A percentile compares a stretch with the other conserved stretches of the same genome.
These are phyloP conservation scores for Polysphondylium violaceum DNA, from an alignment of 78 protist species.

Conservation along the genomic window DNA sequence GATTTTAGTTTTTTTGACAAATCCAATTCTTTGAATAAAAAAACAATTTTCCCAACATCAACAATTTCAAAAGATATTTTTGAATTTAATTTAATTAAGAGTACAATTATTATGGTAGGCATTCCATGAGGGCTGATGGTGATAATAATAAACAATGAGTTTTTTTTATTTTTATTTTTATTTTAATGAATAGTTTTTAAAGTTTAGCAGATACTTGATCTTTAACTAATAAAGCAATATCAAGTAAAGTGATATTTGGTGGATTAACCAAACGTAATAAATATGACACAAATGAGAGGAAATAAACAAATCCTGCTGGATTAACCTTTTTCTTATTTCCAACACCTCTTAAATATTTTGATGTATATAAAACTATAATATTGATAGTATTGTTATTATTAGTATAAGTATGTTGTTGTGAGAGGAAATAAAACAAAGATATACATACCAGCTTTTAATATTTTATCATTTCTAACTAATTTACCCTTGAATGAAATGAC, in stretches of 20 bases:
- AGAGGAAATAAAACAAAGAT: not conserved
- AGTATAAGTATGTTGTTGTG: not conserved
- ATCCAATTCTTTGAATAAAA: too few relatives aligned
- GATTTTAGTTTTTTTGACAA: too few relatives aligned
- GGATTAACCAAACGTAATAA: conserved; percentile 61
- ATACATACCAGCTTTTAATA: conserved; percentile 24
- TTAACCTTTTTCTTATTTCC: conserved; percentile 63
- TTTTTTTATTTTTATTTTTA: conserved; percentile 12
- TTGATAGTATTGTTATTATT: too few relatives aligned
- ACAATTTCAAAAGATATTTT: not conserved
- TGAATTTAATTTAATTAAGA: too few relatives aligned
- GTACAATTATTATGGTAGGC: not conserved
- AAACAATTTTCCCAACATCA: too few relatives aligned
- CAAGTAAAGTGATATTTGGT: conserved; percentile 60
- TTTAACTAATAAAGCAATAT: conserved; percentile 33
- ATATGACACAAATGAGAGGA: conserved; percentile 31
- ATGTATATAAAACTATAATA: conserved; percentile 12
- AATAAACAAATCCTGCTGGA: conserved; percentile 25
- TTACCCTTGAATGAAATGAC: conserved; percentile 55
- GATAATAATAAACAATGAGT: not conserved
- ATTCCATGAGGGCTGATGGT: not conserved
- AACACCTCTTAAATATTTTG: conserved; percentile 48
- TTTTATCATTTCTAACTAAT: conserved; percentile 40
- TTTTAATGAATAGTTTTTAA: conserved; percentile 10
- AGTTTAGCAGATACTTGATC: conserved; percentile 32